Evolutionary conservation across 1,284 basidiomycete genomes (phyloP), one percentile per base, ranked within the genome.

Genomic region (Naganishia cerealis): DNA sequence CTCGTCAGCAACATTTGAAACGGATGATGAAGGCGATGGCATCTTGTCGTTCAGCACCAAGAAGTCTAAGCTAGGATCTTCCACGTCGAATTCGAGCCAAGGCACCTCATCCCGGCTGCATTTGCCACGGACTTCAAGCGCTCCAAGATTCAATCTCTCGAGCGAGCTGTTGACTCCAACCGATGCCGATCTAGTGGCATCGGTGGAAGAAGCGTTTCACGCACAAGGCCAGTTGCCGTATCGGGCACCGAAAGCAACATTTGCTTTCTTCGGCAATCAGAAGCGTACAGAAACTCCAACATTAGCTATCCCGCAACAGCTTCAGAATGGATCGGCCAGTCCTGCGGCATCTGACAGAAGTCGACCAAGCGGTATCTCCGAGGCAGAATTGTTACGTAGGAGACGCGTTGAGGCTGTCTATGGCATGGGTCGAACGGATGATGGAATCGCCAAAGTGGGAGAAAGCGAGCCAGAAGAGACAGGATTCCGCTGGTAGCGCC

Each of bases 331-430:
- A 21, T 71, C 78, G 16, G 72, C 78, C 4, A 77, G 77, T 18
- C 74, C 77, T 0, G 73, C 77, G 4, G 71, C 77, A 38, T 73
- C 78, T 7, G 76, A 79, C 18, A 73, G 72, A 18, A 75, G 76
- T 3, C 77, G 73, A n/a, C 70, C 77, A 29, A 63, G 77, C 71
- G 26, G 77, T 73, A 18, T 88, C 54, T 89, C 85, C 24, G 90
- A 92, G 80, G 86, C 83, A 13, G 91, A 92, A 81, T 78, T 93
- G 75, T 87, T 92, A 86, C 81, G 89, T 75, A 81, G 91, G 67
- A 83, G 91, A 70, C 83, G 91, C 61, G 73, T 78, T 58, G 82
- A 83, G 71, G 81, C 81, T 21, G 81, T 83, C 18, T 77, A 77
- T 52, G 82, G 82, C 13, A 78, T 82, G 70, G 61, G 61, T 26